phyloP scores from a whole-genome alignment of 177 flowering plant genomes.

The Vitis hybrid region DNA sequence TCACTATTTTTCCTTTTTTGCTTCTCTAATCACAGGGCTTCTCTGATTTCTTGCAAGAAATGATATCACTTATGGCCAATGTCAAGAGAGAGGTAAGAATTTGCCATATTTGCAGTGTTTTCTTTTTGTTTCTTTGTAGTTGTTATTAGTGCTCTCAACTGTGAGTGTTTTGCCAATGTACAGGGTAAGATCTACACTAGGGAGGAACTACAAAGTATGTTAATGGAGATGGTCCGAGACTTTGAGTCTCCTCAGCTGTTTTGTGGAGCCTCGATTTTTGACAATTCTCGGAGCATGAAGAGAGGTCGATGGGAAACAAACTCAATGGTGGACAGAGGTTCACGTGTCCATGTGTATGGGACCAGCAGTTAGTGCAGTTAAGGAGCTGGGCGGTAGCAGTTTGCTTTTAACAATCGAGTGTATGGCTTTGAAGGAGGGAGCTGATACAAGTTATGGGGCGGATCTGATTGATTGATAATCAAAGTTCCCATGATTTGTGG shows the following conservation, averaged over 20 bases:
- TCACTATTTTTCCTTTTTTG: neutral
- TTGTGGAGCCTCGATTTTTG: slow-evolving; percentile 3
- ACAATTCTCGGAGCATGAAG: slow-evolving; percentile 14
- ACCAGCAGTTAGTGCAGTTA: neutral
- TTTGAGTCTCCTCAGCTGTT: slow-evolving; percentile 24
- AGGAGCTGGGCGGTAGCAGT: neutral
- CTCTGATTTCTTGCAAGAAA: slow-evolving; percentile 65
- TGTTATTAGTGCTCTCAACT: neutral
- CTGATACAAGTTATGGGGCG: too few species aligned
- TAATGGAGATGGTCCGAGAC: slow-evolving; percentile 52
- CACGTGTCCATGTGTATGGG: slow-evolving; percentile 4
- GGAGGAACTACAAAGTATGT: slow-evolving; percentile 62
- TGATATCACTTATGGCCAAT: slow-evolving; percentile 56
- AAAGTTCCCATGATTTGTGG: too few species aligned
- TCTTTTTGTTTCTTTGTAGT: neutral
- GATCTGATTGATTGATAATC: too few species aligned
- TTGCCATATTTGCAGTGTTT: neutral
- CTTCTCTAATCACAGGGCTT: slow-evolving; percentile 42
- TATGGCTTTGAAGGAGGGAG: too few species aligned
- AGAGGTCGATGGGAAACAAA: slow-evolving; percentile 12
- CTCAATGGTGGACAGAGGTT: neutral
- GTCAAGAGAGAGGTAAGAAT: slow-evolving; percentile 50
- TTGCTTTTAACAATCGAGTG: too few species aligned
- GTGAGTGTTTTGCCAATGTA: neutral
- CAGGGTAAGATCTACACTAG: slow-evolving; percentile 52